These are phyloP conservation scores for Wickerhamiella dianesei DNA, from an alignment of 805 yeast genomes.

Conservation along the genomic window DNA sequence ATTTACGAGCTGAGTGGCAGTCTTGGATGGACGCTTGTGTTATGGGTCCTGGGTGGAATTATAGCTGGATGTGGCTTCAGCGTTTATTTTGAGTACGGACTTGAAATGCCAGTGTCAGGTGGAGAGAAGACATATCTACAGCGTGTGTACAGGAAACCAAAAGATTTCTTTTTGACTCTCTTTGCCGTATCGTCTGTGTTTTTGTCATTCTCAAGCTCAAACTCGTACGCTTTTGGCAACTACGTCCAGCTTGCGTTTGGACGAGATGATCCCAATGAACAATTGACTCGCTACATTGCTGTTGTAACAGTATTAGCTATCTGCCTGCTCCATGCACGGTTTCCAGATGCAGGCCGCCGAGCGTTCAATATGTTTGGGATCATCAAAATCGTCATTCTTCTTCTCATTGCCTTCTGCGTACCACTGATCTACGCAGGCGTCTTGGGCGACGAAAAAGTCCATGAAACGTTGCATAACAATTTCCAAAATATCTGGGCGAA, in stretches of 20 bases:
- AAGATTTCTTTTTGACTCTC: conserved; percentile 36
- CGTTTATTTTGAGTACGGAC: conserved; percentile 52
- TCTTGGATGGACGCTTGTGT: conserved; percentile 40
- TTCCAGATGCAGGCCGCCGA: conserved; percentile 37
- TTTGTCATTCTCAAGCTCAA: conserved; percentile 49
- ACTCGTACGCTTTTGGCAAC: conserved; percentile 51
- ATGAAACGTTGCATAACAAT: conserved; percentile 17
- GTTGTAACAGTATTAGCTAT: conserved; percentile 34
- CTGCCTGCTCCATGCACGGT: conserved; percentile 33
- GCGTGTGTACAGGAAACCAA: conserved; percentile 41
- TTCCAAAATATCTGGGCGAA: conserved; percentile 30
- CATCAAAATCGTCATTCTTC: conserved; percentile 38
- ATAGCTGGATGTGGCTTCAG: conserved; percentile 41
- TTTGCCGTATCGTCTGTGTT: conserved; percentile 43
- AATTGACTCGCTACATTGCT: conserved; percentile 30
- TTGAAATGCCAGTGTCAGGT: conserved; percentile 51
- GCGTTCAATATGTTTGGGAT: conserved; percentile 43
- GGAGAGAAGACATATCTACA: conserved; percentile 59
- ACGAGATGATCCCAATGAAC: conserved; percentile 25
- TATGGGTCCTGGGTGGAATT: conserved; percentile 53
- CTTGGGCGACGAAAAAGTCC: conserved; percentile 18
- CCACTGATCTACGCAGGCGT: conserved; percentile 23
- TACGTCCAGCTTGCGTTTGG: conserved; percentile 37
- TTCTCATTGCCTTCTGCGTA: conserved; percentile 38
- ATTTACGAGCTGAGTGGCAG: conserved; percentile 45